Evolutionary conservation across 805 yeast genomes (phyloP).

Genomic region (Huiozyma naganishii): DNA sequence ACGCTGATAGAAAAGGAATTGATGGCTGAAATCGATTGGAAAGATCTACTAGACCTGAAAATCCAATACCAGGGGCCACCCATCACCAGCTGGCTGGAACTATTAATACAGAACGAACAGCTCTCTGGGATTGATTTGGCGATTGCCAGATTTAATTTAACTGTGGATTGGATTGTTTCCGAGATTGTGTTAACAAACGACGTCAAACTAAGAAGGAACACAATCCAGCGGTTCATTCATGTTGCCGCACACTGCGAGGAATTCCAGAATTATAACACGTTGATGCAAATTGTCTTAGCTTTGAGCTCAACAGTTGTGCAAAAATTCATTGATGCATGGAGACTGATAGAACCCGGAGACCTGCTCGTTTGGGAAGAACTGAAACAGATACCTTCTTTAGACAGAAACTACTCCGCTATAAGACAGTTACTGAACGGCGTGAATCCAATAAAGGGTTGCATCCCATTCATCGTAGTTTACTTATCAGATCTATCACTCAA

Average conservation of each 20-base stretch:
- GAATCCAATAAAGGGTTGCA: conserved; percentile 60
- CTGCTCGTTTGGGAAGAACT: conserved; percentile 53
- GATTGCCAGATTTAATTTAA: conserved; percentile 74
- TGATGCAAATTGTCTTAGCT: conserved; percentile 81
- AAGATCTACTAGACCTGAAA: conserved; percentile 64
- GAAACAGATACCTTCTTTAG: conserved; percentile 63
- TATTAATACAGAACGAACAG: conserved; percentile 46
- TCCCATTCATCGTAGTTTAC: conserved; percentile 84
- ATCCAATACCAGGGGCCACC: conserved; percentile 62
- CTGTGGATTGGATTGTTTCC: conserved; percentile 86
- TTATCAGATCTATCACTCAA: conserved; percentile 74
- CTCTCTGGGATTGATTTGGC: conserved; percentile 73
- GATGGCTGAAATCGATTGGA: conserved; percentile 82
- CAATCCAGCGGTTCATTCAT: conserved; percentile 80
- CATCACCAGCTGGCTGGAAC: conserved; percentile 73
- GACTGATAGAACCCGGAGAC: conserved; percentile 60
- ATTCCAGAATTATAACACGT: conserved; percentile 73
- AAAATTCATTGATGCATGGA: conserved; percentile 62
- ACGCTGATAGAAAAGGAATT: conserved; percentile 82
- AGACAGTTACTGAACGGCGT: conserved; percentile 41
- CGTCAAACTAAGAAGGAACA: conserved; percentile 47
- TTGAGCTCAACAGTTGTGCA: conserved; percentile 56
- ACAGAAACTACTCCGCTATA: conserved; percentile 58
- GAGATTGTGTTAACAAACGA: conserved; percentile 66
- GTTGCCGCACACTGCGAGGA: conserved; percentile 64